phyloP scores from a whole-genome alignment of 2,329 filamentous ascomycete genomes.

The Fusarium piperis region DNA sequence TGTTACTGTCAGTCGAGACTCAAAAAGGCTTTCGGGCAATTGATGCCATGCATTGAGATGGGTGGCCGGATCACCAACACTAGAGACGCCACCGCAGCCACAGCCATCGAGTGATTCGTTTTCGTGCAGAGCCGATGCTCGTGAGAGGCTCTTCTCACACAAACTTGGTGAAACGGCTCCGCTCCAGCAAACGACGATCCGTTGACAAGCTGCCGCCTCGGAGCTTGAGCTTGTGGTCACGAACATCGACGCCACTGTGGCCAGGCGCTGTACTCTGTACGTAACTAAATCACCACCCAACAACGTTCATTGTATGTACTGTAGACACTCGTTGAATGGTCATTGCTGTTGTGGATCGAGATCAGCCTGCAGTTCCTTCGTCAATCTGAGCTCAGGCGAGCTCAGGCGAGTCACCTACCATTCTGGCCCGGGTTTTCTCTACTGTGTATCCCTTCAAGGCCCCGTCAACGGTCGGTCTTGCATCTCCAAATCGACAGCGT shows the following conservation, averaged over 20 bases:
- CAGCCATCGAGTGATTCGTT: background rate
- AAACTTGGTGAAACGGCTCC: background rate
- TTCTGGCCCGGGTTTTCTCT: background rate
- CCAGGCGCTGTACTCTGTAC: background rate
- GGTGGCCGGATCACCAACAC: background rate
- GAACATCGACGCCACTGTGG: background rate
- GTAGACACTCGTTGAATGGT: background rate
- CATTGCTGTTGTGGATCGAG: background rate
- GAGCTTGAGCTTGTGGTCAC: background rate
- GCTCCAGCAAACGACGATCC: background rate
- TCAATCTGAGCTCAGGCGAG: background rate
- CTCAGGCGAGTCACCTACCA: background rate
- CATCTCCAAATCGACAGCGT: background rate
- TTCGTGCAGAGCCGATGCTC: slow-evolving; percentile 18
- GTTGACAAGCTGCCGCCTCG: background rate
- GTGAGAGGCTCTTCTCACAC: slow-evolving; percentile 1
- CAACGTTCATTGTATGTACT: background rate
- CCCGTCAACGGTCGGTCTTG: background rate
- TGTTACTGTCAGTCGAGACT: background rate
- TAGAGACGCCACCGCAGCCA: slow-evolving; percentile 5
- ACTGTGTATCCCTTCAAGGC: background rate
- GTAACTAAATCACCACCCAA: background rate
- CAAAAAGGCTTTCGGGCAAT: background rate
- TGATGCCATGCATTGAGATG: background rate
- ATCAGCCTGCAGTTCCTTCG: background rate